Base-by-base conservation (phyloP, 768 basidiomycete species). In the Termitomyces sp. region DNA sequence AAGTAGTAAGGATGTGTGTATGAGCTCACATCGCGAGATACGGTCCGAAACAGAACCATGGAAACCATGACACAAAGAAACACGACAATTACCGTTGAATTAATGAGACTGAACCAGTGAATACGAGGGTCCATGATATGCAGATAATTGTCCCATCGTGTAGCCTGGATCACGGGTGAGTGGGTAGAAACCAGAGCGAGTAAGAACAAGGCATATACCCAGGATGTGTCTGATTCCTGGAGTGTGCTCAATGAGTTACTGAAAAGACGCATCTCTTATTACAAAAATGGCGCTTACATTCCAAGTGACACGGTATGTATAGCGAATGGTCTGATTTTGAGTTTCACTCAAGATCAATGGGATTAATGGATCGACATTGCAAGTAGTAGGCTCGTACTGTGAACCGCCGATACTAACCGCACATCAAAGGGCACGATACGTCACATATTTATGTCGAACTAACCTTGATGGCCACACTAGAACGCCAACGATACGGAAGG, bases 81-180 rank as follows among this genome's bases (percentile, higher is more conserved):
- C 32, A 92, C 77, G 32, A 91, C 94, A 61, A 98, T 94, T 63
- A 97, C 86, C 24, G 96, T 75, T 2, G 95, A 96, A 74, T 98
- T 98, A 69, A 96, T 82, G 55, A 98, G 81, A 67, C 91, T 93
- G 77, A 98, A 95, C 92, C 95, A 96, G 74, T 98, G 96, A 60
- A 98, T 97, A 55, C 88, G 86, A 49, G 93, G 94, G 68, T 96
- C 94, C 66, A 94, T 92, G 56, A 96, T 90, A 67, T 94, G 93
- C 20, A 98, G 84, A 71, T 98, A 98, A 68, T 90, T 90, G 71
- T 98, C 96, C 96, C 96, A 98, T 55, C 96, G 82, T 4, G 95
- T 92, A 5, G 94, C 96, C 93, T 94, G 75, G 16, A 58, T 42
- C 51, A 59, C n/a, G 8, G 42, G 51, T 53, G 22, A 55, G 33